Percentiles rank a stretch among this genome's conserved stretches.
Conservation (phyloP, 345 rosid species). For the Moringa oleifera region DNA sequence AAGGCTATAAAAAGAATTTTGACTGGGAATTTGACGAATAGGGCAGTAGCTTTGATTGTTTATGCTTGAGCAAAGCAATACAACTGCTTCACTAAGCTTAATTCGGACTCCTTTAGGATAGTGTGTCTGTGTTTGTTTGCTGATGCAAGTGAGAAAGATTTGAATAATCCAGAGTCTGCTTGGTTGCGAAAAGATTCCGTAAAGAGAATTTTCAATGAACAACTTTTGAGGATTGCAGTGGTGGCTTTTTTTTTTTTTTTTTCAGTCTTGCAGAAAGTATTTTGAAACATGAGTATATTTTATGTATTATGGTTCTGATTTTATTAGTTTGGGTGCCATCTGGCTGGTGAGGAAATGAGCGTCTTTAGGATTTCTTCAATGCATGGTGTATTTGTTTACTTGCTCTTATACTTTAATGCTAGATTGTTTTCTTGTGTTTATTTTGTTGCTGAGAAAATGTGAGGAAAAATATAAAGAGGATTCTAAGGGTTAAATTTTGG, state of each 20-base stretch:
- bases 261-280: not conserved
- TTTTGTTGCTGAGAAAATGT: constrained; percentile 1
- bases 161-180: too few relatives aligned
- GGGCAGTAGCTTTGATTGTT: not conserved
- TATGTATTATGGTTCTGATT: too few relatives aligned
- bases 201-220: not conserved
- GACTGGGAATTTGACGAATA: not conserved
- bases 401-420: constrained; percentile 1
- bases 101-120: not conserved
- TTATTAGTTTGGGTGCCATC: not conserved
- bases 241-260: not conserved
- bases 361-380: not conserved
- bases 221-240: not conserved
- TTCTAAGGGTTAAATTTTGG: not conserved
- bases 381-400: not conserved
- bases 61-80: not conserved
- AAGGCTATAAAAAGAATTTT: too few relatives aligned
- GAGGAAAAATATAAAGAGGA: not conserved
- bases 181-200: not conserved
- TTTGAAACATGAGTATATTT: too few relatives aligned
- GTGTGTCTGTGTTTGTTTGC: too few relatives aligned
- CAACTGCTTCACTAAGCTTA: not conserved
- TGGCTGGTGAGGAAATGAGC: not conserved
- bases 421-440: constrained; percentile 10
- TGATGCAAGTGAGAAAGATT: too few relatives aligned